Evolutionary conservation across 345 rosid species (phyloP).

Genomic region (Citrus mangshanensis): DNA sequence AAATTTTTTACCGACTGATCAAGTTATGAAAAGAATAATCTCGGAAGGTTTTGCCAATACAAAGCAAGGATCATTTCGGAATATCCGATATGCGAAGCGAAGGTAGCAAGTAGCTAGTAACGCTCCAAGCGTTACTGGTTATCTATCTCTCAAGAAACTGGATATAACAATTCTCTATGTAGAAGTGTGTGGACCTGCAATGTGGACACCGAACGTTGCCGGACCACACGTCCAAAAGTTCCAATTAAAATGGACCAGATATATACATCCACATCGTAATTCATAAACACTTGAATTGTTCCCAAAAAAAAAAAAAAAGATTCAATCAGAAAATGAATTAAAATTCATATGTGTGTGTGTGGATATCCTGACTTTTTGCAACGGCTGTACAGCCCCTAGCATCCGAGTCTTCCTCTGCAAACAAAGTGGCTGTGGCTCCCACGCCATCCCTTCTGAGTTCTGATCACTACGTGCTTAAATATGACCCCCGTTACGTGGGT

Average conservation of each 20-base stretch:
- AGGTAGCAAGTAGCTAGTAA: background rate
- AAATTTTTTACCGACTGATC: too few relatives aligned
- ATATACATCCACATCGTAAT: background rate
- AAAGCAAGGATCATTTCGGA: background rate
- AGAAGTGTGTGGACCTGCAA: background rate
- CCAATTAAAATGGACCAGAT: background rate
- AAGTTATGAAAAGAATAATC: too few relatives aligned
- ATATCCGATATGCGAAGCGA: background rate
- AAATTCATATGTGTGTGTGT: too few relatives aligned
- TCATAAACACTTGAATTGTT: background rate
- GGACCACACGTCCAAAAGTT: background rate
- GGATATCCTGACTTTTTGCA: background rate
- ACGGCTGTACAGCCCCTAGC: background rate
- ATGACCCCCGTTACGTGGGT: constrained; percentile 2
- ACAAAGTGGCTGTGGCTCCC: constrained; percentile 11
- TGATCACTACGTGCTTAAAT: background rate
- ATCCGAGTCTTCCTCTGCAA: constrained; percentile 6
- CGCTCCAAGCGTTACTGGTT: background rate
- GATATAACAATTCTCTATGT: background rate
- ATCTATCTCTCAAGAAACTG: background rate
- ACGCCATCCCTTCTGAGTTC: background rate
- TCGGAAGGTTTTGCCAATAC: too few relatives aligned
- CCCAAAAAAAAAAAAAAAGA: too few relatives aligned
- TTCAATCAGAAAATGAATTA: background rate
- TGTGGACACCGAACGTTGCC: background rate